These are phyloP conservation scores for Trifolium dubium DNA, from an alignment of 306 rosid species.

Conservation along the genomic window DNA sequence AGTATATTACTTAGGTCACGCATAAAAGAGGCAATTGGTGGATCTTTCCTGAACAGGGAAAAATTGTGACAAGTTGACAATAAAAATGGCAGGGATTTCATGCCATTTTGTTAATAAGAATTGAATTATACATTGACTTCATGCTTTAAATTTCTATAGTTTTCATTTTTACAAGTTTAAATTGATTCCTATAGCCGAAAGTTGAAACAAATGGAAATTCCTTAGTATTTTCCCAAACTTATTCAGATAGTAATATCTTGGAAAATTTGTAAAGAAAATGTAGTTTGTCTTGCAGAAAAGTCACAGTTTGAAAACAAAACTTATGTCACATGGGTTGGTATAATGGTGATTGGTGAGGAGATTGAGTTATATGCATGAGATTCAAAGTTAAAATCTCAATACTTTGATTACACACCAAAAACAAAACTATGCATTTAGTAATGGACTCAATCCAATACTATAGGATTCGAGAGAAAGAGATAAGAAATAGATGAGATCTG, in stretches of 20 bases:
- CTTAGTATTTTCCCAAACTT: neutral
- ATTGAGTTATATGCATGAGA: neutral
- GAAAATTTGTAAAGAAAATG: neutral
- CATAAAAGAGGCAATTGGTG: constrained; percentile 14
- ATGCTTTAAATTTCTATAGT: neutral
- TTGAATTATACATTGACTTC: neutral
- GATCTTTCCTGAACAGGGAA: neutral
- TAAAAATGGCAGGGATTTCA: neutral
- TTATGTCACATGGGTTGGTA: neutral
- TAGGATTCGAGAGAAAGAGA: no score
- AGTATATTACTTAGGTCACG: neutral
- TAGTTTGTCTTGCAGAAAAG: neutral
- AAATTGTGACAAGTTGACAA: constrained; percentile 2
- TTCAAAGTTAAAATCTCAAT: no score
- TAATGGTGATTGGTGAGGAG: neutral
- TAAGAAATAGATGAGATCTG: no score
- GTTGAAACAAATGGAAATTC: neutral
- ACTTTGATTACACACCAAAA: no score
- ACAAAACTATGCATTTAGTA: neutral
- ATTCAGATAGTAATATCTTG: neutral
- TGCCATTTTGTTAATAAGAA: neutral
- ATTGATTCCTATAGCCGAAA: neutral
- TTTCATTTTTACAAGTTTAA: neutral
- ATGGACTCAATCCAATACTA: neutral
- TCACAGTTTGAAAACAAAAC: neutral